Evolutionary conservation across 345 rosid species (phyloP).

Genomic region (Euphorbia lathyris): DNA sequence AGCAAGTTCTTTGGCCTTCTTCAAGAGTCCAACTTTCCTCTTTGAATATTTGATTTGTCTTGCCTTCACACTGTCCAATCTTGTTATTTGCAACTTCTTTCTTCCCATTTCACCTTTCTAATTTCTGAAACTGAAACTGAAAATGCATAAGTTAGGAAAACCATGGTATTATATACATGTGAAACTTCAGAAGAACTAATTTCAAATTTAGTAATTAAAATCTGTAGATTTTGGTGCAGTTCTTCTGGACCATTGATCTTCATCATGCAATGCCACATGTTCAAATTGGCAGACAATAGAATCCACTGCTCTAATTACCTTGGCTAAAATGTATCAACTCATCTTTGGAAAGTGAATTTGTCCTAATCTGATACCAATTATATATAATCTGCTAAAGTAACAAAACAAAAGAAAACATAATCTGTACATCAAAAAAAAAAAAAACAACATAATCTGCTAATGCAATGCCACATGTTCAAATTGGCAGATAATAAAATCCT

Average conservation of each 20-base stretch:
- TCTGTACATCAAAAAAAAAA: too few relatives aligned
- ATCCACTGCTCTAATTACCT: not conserved
- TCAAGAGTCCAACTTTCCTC: conserved; percentile 37
- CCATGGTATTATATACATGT: too few relatives aligned
- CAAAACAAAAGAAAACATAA: too few relatives aligned
- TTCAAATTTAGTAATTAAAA: not conserved
- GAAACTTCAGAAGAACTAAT: too few relatives aligned
- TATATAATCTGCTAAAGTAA: too few relatives aligned
- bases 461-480: too few relatives aligned
- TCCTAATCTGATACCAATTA: not conserved
- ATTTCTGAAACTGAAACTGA: not conserved
- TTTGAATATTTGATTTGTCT: conserved; percentile 47
- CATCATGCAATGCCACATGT: not conserved
- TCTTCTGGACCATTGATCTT: not conserved
- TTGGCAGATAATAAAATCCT: not conserved
- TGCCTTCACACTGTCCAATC: conserved; percentile 23
- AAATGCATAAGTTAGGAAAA: too few relatives aligned
- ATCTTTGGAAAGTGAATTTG: too few relatives aligned
- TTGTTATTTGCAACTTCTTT: conserved; percentile 27
- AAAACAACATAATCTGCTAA: too few relatives aligned
- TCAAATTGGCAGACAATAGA: not conserved
- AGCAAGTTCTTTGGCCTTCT: conserved; percentile 38
- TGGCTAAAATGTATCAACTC: not conserved
- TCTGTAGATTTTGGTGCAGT: not conserved
- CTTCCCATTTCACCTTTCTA: conserved; percentile 30